Conservation (phyloP, 768 basidiomycete species). For the Auricularia cornea region DNA sequence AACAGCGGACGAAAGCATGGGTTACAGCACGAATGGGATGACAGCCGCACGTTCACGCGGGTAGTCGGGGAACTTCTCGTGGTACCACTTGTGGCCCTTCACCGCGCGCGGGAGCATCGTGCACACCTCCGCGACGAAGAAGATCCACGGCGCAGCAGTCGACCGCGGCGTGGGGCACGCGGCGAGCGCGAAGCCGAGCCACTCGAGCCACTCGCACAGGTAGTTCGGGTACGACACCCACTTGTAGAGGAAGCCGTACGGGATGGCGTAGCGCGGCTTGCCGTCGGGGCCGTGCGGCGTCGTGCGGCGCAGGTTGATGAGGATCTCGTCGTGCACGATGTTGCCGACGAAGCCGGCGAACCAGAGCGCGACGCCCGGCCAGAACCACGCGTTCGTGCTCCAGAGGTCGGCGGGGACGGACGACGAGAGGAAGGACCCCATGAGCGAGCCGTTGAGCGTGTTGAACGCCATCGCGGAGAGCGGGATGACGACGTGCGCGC, state of each 20-base stretch:
- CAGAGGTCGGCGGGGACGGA: conserved; percentile 37
- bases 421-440: conserved; percentile 65
- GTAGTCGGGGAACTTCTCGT: conserved; percentile 65
- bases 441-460: conserved; percentile 55
- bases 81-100: conserved; percentile 83
- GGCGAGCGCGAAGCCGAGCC: conserved; percentile 80
- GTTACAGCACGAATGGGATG: conserved; percentile 65
- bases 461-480: conserved; percentile 58
- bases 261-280: conserved; percentile 61
- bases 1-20: too few species aligned
- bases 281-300: conserved; percentile 23
- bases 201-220: conserved; percentile 92
- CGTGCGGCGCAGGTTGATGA: conserved; percentile 70
- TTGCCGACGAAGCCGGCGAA: conserved; percentile 67
- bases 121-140: conserved; percentile 61
- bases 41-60: conserved; percentile 68
- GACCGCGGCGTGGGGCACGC: conserved; percentile 44
- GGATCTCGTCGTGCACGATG: conserved; percentile 82
- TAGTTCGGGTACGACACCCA: conserved; percentile 91
- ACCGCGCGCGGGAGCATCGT: conserved; percentile 78
- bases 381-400: conserved; percentile 35
- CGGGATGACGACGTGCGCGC: conserved; percentile 60
- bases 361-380: conserved; percentile 61
- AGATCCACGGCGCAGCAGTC: conserved; percentile 67
- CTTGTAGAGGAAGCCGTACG: conserved; percentile 65